Conservation (phyloP, 2,329 filamentous ascomycete species). For the Aspergillus brunneoviolaceus region DNA sequence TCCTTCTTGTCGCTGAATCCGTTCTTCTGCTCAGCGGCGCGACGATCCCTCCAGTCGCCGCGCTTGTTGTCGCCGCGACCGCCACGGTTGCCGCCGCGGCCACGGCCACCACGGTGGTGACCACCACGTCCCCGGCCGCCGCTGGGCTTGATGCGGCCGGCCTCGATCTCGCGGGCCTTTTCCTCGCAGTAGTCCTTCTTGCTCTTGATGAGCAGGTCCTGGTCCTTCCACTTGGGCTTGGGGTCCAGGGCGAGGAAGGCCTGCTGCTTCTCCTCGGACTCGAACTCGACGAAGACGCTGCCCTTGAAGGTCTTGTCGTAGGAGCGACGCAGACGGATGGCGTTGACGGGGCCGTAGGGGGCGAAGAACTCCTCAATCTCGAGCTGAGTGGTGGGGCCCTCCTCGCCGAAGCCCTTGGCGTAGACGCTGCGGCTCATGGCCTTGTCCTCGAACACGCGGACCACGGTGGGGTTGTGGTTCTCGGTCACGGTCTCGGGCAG, state of each 20-base stretch:
- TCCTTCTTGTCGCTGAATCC: slow-evolving; percentile 34
- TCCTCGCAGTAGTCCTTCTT: slow-evolving; percentile 85
- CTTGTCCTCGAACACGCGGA: slow-evolving; percentile 61
- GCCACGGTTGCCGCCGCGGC: slow-evolving; percentile 43
- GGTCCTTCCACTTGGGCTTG: slow-evolving; percentile 78
- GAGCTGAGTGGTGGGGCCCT: slow-evolving; percentile 81
- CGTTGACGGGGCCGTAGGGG: slow-evolving; percentile 73
- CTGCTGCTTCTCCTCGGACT: slow-evolving; percentile 72
- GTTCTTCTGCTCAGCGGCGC: slow-evolving; percentile 45
- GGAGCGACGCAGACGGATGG: slow-evolving; percentile 81
- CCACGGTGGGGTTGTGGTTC: slow-evolving; percentile 56
- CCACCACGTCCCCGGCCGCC: slow-evolving; percentile 33
- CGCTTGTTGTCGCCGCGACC: slow-evolving; percentile 39
- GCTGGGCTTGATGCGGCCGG: slow-evolving; percentile 66
- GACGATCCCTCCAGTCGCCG: slow-evolving; percentile 45
- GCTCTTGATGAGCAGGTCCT: slow-evolving; percentile 76
- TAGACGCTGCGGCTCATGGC: slow-evolving; percentile 77
- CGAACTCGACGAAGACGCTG: slow-evolving; percentile 93
- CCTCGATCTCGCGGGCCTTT: slow-evolving; percentile 70
- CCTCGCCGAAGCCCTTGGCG: slow-evolving; percentile 88
- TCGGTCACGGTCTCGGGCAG: slow-evolving; percentile 54
- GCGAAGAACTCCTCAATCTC: slow-evolving; percentile 92
- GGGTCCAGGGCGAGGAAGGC: slow-evolving; percentile 78
- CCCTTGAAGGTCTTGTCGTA: slow-evolving; percentile 81
- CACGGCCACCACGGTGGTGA: slow-evolving; percentile 47